Base-by-base conservation (phyloP, 495 filamentous ascomycete genomes). In the Neurospora intermedia region DNA sequence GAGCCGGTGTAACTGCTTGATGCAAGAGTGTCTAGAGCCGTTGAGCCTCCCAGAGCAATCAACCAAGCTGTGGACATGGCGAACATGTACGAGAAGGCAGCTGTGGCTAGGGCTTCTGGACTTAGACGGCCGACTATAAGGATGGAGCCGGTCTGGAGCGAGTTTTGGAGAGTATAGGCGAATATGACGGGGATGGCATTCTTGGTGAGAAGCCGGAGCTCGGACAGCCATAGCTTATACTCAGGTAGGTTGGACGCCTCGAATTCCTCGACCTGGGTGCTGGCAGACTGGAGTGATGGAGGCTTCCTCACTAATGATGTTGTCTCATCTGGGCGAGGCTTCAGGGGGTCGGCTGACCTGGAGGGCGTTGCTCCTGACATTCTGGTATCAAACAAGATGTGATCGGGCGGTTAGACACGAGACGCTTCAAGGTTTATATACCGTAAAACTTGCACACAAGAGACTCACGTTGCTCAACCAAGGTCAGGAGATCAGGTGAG, bases 51-150 rank as follows among this genome's bases (percentile, higher is more conserved):
- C 4, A 98, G 85, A 0, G 90, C 94, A 77, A 98, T 92, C 70
- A 98, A 85, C 94, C 94, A 97, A 1, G 87, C 94, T 1, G 93
- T 95, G 13, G 92, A 89, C 91, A 94, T 92, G 48, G 94, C 94
- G 75, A 97, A 98, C 94, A 97, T 85, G 82, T 95, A 93, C 0
- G 91, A 91, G 81, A 97, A 97, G 10, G 94, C 94, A 7, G 92
- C 91, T 0, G 92, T 92, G 2, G 94, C 91, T 10, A 98, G 84
- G 23, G 93, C 89, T 79, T 95, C 89, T 1, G 94, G 92, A 2
- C 91, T 93, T 10, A 93, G 84, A 11, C 93, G 89, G 27, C 94
- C 94, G 31, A 79, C 93, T 18, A 97, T 90, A 41, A 97, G 81
- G 6, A 97, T 92, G 0, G 94, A 96, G 23, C 92, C 79, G 0